Evolutionary conservation across 495 filamentous ascomycete genomes (phyloP), one percentile per base, ranked within the genome.

Genomic region (Penicillium egyptiacum): DNA sequence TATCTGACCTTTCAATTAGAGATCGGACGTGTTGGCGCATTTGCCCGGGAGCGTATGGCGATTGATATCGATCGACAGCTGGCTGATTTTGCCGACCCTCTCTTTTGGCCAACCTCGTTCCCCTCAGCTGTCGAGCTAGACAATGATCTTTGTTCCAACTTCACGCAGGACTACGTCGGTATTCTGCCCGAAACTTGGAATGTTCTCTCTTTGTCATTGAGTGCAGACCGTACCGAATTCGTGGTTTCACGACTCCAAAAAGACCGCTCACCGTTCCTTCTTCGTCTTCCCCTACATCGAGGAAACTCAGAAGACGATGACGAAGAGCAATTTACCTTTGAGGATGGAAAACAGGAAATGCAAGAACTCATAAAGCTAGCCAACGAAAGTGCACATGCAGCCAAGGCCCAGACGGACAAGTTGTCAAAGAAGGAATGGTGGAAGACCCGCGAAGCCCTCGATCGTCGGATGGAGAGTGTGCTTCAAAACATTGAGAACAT

Each of bases 141-240:
- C 7, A 58, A 60, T 22, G 56, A 70, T 19, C 58, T 73, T 14
- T 67, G 70, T 25, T 59, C 68, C 22, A 70, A 69, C 17, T 76
- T 79, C 43, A 65, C 69, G 6, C 53, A 71, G 41, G 67, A 74
- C 26, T 79, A 79, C 35, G 64, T 79, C 12, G 76, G 78, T 62
- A 89, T 95, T 53, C 85, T 98, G 28, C 95, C 94, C 0, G 70
- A 76, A 20, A 70, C 77, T 22, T 98, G 94, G 94, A 91, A 86
- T 39, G 90, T 90, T 5, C 74, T 98, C 8, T 97, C 93, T 0
- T 73, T 98, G 26, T 87, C 89, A 0, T 65, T 98, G 17, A 93
- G 87, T 65, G 90, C 94, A 31, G 85, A 84, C 50, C 79, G 77
- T 9, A 86, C 88, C 12, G 93, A 97, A 58, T 86, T 98, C 14